These are phyloP conservation scores for Euphorbia lathyris DNA, from an alignment of 345 rosid species.

Conservation along the genomic window DNA sequence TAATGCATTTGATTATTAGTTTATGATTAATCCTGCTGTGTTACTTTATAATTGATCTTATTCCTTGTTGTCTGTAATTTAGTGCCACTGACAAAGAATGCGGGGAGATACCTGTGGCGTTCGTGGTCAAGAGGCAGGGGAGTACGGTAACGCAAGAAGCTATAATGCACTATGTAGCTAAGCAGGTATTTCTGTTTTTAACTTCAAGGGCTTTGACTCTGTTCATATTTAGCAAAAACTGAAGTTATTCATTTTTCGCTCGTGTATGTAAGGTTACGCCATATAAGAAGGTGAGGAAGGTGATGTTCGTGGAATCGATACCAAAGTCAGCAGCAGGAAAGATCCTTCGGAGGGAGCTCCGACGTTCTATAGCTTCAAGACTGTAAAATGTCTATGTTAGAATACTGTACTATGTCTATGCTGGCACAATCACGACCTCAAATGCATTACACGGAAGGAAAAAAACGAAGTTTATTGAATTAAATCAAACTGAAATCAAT, in stretches of 20 bases:
- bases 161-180: constrained; percentile 52
- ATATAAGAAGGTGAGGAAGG: constrained; percentile 81
- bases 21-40: not conserved
- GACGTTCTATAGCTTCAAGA: constrained; percentile 37
- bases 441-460: not conserved
- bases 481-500: too few relatives aligned
- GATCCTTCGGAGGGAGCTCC: constrained; percentile 71
- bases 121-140: constrained; percentile 55
- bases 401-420: constrained; percentile 28
- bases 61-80: not conserved
- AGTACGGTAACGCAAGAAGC: constrained; percentile 44
- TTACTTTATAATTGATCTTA: not conserved
- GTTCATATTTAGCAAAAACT: not conserved
- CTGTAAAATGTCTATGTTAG: constrained; percentile 23
- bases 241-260: not conserved
- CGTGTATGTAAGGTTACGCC: constrained; percentile 59
- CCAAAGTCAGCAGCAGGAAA: constrained; percentile 83
- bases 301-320: constrained; percentile 50
- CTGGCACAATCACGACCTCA: not conserved
- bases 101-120: constrained; percentile 87
- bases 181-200: constrained; percentile 40
- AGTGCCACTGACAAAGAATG: constrained; percentile 49
- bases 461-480: too few relatives aligned
- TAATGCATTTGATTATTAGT: not conserved
- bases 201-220: not conserved